Evolutionary conservation across 2,329 filamentous ascomycete species (phyloP), one percentile per base, ranked within the genome.

Genomic region (Fusarium veterinarium): DNA sequence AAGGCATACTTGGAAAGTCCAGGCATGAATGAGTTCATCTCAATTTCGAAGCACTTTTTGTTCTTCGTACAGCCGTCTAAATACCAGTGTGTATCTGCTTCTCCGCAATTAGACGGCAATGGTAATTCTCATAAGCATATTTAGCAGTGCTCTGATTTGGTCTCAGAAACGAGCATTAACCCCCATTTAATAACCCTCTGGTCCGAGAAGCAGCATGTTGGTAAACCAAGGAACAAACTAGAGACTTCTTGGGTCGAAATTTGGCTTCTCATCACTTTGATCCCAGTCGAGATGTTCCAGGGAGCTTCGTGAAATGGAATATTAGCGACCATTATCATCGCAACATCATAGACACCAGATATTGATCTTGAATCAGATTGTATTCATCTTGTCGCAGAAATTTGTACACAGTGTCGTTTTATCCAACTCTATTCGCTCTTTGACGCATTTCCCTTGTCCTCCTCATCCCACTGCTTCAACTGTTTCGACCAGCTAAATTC

Each of bases 401-500:
- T 76, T 75, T 74, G 65, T 78, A 78, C 74, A 78, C 59, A 41
- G 53, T 64, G 68, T 64, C 48, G 61, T 71, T 65, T 60, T 67
- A 40, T 55, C 49, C 44, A 59, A 57, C 67, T 69, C 56, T 70
- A 72, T 56, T 62, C 64, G 65, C 73, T 78, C 60, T 80, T 78
- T 71, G 80, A 76, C 62, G 57, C 75, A 69, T 80, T 77, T 42
- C 70, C 73, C 61, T 79, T 76, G 55, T 85, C 83, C 79, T 85
- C 83, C 75, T 81, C 82, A 63, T 85, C 83, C 81, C 82, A 85
- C 72, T 83, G 79, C 67, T 82, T 82, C 80, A 85, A 76, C 66
- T 85, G 83, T 76, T 80, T 85, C 68, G 83, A 84, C 84, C 84
- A 85, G 74, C 84, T 85, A 60, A 25, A 38, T 38, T 19, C n/a